Evolutionary conservation across 78 protist species (phyloP).

Genomic region (Emiliania huxleyi): DNA sequence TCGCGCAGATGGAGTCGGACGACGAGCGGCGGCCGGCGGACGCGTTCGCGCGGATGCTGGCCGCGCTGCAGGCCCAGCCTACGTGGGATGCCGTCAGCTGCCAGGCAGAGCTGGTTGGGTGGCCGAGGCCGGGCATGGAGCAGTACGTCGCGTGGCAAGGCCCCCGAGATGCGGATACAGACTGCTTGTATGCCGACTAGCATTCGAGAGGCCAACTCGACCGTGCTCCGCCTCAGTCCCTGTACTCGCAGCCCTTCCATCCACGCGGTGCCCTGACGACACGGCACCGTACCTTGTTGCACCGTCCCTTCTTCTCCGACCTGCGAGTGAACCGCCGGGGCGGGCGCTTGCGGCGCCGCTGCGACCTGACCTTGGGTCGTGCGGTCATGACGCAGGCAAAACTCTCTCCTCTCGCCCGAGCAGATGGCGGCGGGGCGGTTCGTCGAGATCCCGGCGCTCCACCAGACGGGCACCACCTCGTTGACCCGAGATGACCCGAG

Average conservation of each 20-base stretch:
- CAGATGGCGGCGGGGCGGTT: slow-evolving; percentile 19
- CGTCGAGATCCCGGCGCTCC: slow-evolving; percentile 45
- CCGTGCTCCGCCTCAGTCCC: too few species aligned
- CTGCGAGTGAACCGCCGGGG: too few species aligned
- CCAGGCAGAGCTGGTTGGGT: neutral
- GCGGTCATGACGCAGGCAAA: too few species aligned
- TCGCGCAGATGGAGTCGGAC: slow-evolving; percentile 45
- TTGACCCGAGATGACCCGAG: neutral
- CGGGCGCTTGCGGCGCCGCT: too few species aligned
- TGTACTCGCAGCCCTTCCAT: too few species aligned
- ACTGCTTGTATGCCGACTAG: too few species aligned
- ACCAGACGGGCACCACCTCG: neutral
- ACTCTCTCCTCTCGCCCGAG: neutral
- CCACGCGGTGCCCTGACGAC: too few species aligned
- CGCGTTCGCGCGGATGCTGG: slow-evolving; percentile 23
- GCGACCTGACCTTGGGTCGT: too few species aligned
- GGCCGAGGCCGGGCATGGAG: slow-evolving; percentile 32
- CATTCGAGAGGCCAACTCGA: too few species aligned
- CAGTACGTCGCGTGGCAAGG: slow-evolving; percentile 35
- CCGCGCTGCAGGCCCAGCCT: neutral
- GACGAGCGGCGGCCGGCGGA: slow-evolving; percentile 17
- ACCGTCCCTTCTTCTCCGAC: too few species aligned
- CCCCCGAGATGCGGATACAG: too few species aligned
- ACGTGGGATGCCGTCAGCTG: slow-evolving; percentile 36
- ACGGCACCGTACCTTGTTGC: too few species aligned